Evolutionary conservation across 2,329 filamentous ascomycete species (phyloP).

Genomic region (Pseudogymnoascus sp.): DNA sequence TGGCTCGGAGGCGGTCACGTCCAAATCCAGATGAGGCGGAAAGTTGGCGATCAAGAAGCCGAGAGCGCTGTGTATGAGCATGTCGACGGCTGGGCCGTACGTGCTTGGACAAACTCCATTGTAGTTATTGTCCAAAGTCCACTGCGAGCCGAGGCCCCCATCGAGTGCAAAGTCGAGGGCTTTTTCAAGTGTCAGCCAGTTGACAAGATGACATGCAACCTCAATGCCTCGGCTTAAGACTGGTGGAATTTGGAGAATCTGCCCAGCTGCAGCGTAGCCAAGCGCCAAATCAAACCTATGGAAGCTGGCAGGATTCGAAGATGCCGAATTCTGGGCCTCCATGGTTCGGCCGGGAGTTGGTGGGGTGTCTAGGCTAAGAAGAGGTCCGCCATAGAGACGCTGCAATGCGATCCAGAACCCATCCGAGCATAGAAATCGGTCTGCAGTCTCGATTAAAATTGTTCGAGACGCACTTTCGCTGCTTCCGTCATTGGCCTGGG

Average conservation of each 20-base stretch:
- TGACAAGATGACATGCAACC: conserved; percentile 47
- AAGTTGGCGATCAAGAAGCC: conserved; percentile 54
- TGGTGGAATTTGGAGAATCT: conserved; percentile 45
- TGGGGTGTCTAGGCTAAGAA: conserved; percentile 33
- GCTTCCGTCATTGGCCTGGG: conserved; percentile 22
- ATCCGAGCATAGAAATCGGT: conserved; percentile 46
- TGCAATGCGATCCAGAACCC: conserved; percentile 50
- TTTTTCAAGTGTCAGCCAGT: conserved; percentile 54
- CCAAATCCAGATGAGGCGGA: conserved; percentile 50
- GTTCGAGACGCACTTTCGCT: conserved; percentile 27
- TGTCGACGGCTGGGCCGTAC: conserved; percentile 47
- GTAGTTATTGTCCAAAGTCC: conserved; percentile 25
- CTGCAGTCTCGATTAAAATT: conserved; percentile 40
- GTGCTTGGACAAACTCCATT: conserved; percentile 31
- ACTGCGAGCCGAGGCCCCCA: conserved; percentile 32
- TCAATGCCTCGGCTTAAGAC: conserved; percentile 50
- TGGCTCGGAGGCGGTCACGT: conserved; percentile 39
- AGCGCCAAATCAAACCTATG: conserved; percentile 46
- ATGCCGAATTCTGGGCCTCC: conserved; percentile 12
- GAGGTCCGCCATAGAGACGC: conserved; percentile 46
- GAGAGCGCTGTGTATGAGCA: conserved; percentile 46
- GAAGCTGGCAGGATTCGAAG: conserved; percentile 18
- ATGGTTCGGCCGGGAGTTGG: conserved; percentile 16
- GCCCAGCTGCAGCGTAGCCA: conserved; percentile 56
- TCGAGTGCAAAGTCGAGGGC: conserved; percentile 51